Evolutionary conservation across 305 asterid species (phyloP).

Genomic region (Fraxinus dipetala): DNA sequence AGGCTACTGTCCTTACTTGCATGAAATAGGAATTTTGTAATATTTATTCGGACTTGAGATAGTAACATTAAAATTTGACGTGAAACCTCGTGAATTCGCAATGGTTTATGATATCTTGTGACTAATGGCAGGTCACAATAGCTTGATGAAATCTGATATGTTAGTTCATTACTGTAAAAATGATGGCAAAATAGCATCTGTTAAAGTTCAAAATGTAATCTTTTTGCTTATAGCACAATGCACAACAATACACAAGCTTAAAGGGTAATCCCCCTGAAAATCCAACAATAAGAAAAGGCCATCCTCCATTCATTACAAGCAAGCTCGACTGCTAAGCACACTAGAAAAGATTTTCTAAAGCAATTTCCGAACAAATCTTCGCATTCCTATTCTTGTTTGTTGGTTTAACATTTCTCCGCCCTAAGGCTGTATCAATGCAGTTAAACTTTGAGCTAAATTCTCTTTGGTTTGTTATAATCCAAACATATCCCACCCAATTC

Average conservation of each 20-base stretch:
- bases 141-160: background rate
- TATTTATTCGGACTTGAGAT: background rate
- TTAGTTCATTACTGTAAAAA: background rate
- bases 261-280: background rate
- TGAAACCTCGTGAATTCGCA: background rate
- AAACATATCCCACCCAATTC: background rate
- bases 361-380: background rate
- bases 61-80: background rate
- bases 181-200: background rate
- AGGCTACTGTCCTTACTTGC: background rate
- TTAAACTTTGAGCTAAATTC: background rate
- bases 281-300: background rate
- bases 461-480: background rate
- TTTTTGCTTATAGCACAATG: background rate
- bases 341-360: background rate
- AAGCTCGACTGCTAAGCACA: background rate
- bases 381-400: background rate
- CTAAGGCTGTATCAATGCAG: background rate
- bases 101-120: background rate
- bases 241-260: background rate
- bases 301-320: background rate
- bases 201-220: background rate
- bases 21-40: background rate
- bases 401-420: background rate
- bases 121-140: background rate